These are phyloP conservation scores for Solanum pinnatisectum DNA, from an alignment of 257 asterid genomes.

Conservation along the genomic window DNA sequence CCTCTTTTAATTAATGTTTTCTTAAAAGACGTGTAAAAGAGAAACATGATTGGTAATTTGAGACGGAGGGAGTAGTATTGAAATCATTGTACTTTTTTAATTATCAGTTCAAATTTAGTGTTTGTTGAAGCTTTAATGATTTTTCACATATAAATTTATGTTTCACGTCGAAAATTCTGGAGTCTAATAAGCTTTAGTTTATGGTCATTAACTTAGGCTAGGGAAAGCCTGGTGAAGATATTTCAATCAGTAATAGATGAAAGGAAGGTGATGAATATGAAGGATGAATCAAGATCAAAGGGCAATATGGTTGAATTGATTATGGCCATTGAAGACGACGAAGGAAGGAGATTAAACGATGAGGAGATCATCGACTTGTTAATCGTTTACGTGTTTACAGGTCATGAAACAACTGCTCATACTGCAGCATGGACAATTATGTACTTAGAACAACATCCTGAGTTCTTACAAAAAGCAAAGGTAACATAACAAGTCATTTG, in stretches of 20 bases:
- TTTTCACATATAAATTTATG: background rate
- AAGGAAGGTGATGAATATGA: background rate
- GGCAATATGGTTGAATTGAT: background rate
- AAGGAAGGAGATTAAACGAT: background rate
- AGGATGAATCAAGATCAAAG: background rate
- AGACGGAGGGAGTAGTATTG: background rate
- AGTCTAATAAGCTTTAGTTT: background rate
- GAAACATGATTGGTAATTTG: background rate
- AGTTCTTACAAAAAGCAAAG: constrained; percentile 1
- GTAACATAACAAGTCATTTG: background rate
- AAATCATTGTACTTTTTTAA: background rate
- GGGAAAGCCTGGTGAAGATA: background rate
- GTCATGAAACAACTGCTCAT: background rate
- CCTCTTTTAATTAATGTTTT: background rate
- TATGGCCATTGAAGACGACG: background rate
- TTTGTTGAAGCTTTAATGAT: background rate
- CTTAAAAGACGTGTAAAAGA: background rate
- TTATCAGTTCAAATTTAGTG: background rate
- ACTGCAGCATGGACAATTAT: background rate
- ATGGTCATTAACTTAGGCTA: background rate
- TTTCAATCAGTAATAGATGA: background rate
- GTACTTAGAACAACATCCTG: background rate
- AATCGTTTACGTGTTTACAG: background rate
- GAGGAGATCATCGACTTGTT: constrained; percentile 3
- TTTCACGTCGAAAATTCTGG: background rate